Conservation (phyloP, 1,139 yeast genomes). For the Suhomyces guaymorum region DNA sequence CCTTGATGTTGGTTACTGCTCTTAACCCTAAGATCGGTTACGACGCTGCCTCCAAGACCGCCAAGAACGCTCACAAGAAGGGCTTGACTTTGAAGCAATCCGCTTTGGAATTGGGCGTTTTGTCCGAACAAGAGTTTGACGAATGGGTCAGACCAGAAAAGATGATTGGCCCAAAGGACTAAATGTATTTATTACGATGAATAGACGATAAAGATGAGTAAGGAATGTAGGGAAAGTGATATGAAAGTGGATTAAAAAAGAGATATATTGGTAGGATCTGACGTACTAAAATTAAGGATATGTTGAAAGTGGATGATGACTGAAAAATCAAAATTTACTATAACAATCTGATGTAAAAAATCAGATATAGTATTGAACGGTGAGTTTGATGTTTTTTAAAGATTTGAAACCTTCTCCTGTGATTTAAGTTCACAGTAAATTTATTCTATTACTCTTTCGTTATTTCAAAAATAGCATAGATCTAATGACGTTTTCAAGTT, state of each 20-base stretch:
- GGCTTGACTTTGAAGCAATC: constrained; percentile 24
- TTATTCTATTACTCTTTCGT: too few relatives aligned
- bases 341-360: too few relatives aligned
- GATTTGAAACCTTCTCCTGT: too few relatives aligned
- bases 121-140: constrained; percentile 21
- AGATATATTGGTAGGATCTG: not conserved
- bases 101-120: constrained; percentile 22
- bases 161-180: constrained; percentile 24
- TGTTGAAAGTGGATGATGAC: too few relatives aligned
- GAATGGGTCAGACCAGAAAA: constrained; percentile 25
- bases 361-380: too few relatives aligned
- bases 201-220: not conserved
- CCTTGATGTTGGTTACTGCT: constrained; percentile 26
- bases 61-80: constrained; percentile 26
- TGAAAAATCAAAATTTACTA: too few relatives aligned
- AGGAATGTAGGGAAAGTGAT: too few relatives aligned
- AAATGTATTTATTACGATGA: constrained; percentile 1
- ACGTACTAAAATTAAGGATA: too few relatives aligned
- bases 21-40: constrained; percentile 26
- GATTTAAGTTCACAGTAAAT: too few relatives aligned
- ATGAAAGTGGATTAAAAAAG: not conserved
- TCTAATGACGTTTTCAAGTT: too few relatives aligned
- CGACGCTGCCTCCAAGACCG: constrained; percentile 25
- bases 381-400: too few relatives aligned
- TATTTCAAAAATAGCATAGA: too few relatives aligned